Conservation (phyloP, 352 stramenopile species). For the Phytophthora fragariae region DNA sequence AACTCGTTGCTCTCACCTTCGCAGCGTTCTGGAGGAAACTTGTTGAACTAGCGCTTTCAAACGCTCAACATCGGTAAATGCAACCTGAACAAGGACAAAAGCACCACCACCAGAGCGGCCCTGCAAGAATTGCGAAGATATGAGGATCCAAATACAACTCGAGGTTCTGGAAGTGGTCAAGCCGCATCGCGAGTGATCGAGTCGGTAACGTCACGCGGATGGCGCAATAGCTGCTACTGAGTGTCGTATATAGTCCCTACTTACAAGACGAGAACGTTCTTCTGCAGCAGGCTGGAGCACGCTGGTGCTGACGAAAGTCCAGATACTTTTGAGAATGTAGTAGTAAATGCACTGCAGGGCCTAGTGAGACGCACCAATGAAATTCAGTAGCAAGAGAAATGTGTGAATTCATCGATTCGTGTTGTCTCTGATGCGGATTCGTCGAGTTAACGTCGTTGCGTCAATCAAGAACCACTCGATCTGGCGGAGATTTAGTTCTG, state of each 20-base stretch:
- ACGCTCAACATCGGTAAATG: constrained; percentile 5
- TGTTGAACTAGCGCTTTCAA: constrained; percentile 3
- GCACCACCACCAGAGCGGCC: constrained; percentile 26
- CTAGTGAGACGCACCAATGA: constrained; percentile 41
- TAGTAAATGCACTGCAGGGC: constrained; percentile 39
- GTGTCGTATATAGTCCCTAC: neutral
- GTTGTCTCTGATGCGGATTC: constrained; percentile 51
- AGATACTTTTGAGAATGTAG: constrained; percentile 34
- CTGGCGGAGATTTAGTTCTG: constrained; percentile 33
- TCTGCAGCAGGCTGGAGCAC: constrained; percentile 19
- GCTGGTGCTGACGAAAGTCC: constrained; percentile 37
- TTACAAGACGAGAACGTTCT: constrained; percentile 14
- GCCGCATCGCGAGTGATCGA: constrained; percentile 28
- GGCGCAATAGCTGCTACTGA: constrained; percentile 46
- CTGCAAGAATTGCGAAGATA: constrained; percentile 43
- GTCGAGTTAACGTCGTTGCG: constrained; percentile 22
- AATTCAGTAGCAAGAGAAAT: constrained; percentile 43
- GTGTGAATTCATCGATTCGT: constrained; percentile 51
- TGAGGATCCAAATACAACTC: constrained; percentile 44
- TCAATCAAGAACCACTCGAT: constrained; percentile 47
- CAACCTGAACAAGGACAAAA: constrained; percentile 39
- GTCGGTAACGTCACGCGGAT: constrained; percentile 48
- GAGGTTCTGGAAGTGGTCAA: constrained; percentile 35
- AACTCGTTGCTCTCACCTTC: constrained; percentile 8
- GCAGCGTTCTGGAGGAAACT: neutral